Conservation (phyloP, 108 stramenopile species). For the Mediolabrus comicus region DNA sequence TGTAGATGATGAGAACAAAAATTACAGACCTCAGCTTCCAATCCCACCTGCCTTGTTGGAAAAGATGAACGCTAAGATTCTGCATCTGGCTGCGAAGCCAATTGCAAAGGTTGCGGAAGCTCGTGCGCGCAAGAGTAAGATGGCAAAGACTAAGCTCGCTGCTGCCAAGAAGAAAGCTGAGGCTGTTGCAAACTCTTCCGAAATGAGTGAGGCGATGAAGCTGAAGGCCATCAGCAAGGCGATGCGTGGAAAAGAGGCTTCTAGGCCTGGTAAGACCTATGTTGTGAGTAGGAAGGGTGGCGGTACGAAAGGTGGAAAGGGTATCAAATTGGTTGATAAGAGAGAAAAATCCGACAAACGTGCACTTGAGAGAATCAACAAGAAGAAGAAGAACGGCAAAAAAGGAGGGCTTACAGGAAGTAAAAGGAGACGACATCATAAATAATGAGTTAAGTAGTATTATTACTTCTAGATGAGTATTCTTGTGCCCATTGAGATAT, state of each 20-base stretch:
- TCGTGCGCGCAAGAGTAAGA: constrained; percentile 90
- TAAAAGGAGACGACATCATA: constrained; percentile 73
- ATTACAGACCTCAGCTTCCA: constrained; percentile 97
- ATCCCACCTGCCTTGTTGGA: constrained; percentile 91
- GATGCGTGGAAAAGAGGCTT: constrained; percentile 75
- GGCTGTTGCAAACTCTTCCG: constrained; percentile 85
- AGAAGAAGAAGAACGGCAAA: constrained; percentile 83
- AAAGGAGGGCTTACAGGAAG: constrained; percentile 78
- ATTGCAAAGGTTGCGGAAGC: constrained; percentile 99
- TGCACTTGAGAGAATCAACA: constrained; percentile 68
- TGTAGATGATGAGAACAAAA: constrained; percentile 92
- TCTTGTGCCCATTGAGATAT: constrained; percentile 57
- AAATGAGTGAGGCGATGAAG: constrained; percentile 95
- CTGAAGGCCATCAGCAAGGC: constrained; percentile 96
- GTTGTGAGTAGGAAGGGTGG: constrained; percentile 89
- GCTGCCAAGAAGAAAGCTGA: constrained; percentile 96
- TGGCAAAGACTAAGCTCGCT: constrained; percentile 78
- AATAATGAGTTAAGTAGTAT: constrained; percentile 22
- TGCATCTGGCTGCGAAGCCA: constrained; percentile 86
- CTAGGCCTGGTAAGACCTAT: constrained; percentile 84
- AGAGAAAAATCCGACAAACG: constrained; percentile 93
- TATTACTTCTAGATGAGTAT: neutral
- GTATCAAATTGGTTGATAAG: constrained; percentile 93
- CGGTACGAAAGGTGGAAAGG: constrained; percentile 77
- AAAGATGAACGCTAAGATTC: constrained; percentile 93